Base-by-base conservation (phyloP, 2,329 filamentous ascomycete genomes). In the Chaetomium sp. region DNA sequence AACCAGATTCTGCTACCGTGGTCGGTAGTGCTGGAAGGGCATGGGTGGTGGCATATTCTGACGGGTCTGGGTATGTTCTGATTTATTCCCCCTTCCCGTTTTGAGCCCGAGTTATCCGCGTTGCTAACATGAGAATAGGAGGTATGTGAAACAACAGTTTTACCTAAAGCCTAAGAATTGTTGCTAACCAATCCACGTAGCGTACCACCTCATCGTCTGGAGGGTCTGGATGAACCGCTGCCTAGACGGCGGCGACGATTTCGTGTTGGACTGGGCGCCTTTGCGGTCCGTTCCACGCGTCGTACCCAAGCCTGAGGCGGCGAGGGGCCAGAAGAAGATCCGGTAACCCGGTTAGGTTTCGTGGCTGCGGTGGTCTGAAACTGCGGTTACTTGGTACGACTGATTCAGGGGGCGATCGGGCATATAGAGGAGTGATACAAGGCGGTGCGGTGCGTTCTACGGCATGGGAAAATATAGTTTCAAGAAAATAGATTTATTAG, bases 131-230 rank as follows among this genome's bases (percentile, higher is more conserved):
- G 50, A 37, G 44, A 27, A 49, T 44, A 67, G 65, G 66, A 54
- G 65, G 66, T 68, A 64, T 52, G 60, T 57, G 45, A 45, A 42
- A 37, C 41, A 12, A 6, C 37, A 14, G 11, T 12, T 42, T 14
- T 1, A n/a, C 40, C 2, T 6, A 19, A 37, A 12, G 7, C 8
- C 5, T 27, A 10, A 41, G 9, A 9, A 4, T 36, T 47, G 2
- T 6, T 36, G 34, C 33, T 56, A n/a, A 35, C 41, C 32, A 14
- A 14, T 11, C 38, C 27, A 37, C 10, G 41, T 55, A 68, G 89
- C 89, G 12, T 95, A 95, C 70, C 87, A 86, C 67, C 90, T 92
- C 68, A 89, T 95, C 62, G 76, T 84, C 11, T 95, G 89, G 89
- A 86, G 88, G 3, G 84, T 91, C 33, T 92, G 88, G 86, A 77